These are phyloP conservation scores for Teratosphaeriaceae sp. DNA, from an alignment of 2,329 filamentous ascomycete species.

Conservation along the genomic window DNA sequence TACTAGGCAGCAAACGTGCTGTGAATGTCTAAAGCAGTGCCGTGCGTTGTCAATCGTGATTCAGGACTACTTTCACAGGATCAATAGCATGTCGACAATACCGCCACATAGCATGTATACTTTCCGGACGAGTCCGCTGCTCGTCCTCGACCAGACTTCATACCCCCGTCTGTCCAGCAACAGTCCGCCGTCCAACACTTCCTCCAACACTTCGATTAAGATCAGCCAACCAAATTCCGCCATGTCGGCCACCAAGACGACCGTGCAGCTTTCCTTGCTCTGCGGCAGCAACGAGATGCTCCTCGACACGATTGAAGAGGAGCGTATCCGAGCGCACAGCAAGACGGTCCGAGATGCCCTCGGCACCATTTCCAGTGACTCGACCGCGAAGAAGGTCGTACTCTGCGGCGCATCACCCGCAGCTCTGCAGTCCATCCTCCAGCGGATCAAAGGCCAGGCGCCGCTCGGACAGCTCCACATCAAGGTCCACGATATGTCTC, in stretches of 20 bases:
- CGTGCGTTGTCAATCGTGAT: background rate
- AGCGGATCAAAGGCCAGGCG: slow-evolving; percentile 6
- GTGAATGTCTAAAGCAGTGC: background rate
- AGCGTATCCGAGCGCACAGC: slow-evolving; percentile 10
- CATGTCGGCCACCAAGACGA: slow-evolving; percentile 10
- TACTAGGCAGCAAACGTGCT: background rate
- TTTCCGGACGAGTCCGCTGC: too few species aligned
- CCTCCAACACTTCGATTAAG: too few species aligned
- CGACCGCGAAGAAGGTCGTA: slow-evolving; percentile 1
- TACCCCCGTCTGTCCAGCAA: too few species aligned
- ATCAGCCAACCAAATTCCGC: too few species aligned
- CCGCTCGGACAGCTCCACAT: slow-evolving; percentile 5
- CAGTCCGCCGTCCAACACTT: too few species aligned
- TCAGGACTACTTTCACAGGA: background rate
- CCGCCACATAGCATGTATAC: background rate
- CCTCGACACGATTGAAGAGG: slow-evolving; percentile 5
- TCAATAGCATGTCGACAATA: background rate
- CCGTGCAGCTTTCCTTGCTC: background rate
- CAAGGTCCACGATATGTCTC: slow-evolving; percentile 5
- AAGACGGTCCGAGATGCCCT: slow-evolving; percentile 1
- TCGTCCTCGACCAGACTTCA: too few species aligned
- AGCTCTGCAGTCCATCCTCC: slow-evolving; percentile 8
- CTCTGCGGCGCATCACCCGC: slow-evolving; percentile 6
- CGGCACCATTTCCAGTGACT: background rate
- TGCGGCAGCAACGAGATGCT: background rate